Base-by-base conservation (phyloP, 352 stramenopile species). In the Globisporangium paroecandrum region DNA sequence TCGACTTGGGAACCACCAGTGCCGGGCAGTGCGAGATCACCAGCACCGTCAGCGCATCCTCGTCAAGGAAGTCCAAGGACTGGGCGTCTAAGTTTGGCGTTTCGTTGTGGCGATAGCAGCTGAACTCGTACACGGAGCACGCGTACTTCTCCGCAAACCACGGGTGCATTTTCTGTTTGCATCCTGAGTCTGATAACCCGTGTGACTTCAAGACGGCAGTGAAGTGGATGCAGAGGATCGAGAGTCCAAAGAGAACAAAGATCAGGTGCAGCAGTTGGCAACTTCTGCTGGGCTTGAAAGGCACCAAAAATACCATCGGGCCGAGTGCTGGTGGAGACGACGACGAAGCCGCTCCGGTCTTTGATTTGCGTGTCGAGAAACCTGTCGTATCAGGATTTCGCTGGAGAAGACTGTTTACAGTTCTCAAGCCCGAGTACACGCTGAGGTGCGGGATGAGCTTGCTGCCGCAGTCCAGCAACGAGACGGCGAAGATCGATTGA, bases 91-190 rank as follows among this genome's bases (percentile, higher is more conserved):
- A 0, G 3, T 24, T 25, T 25, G 70, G 27, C 1, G 18, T 63
- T 18, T 55, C 55, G 18, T 68, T 65, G 49, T 69, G 65, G 6
- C 43, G 66, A 29, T 76, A 57, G 51, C 73, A 78, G 27, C 74
- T 72, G 62, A 74, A 74, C 27, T 71, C 34, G 24, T 69, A 58
- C 9, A 76, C 53, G 0, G 69, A 61, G 18, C 73, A 78, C 15
- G 72, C 46, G 3, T 70, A 65, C 22, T 81, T 75, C 27, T 64
- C 65, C 20, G 68, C 67, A 29, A 87, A 74, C 79, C 77, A 87
- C 24, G 75, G 74, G 12, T 71, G 69, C 46, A 83, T 75, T 3
- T 27, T 54, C 32, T 82, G 70, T 4, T 70, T 38, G 54, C 79
- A 87, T 54, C 55, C 56, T 20, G 25, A 38, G n/a, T 41, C 27